Percentiles rank a stretch among this genome's conserved stretches.
phyloP scores from a whole-genome alignment of 768 basidiomycete genomes.

The Lentinula sp. region DNA sequence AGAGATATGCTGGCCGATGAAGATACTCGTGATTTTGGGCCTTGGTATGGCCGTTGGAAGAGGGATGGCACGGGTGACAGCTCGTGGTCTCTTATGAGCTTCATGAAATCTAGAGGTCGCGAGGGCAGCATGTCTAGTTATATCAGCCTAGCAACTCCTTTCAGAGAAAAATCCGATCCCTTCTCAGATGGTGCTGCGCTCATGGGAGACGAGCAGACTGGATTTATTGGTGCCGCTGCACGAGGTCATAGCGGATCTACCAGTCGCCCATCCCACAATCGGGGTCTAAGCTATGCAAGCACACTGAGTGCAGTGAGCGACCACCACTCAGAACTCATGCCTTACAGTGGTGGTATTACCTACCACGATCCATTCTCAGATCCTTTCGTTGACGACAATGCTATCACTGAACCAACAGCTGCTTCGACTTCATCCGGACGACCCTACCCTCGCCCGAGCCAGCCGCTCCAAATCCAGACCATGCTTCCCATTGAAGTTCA shows the following conservation, averaged over 20 bases:
- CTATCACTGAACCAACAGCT: slow-evolving; percentile 24
- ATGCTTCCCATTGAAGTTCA: slow-evolving; percentile 13
- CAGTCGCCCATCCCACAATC: slow-evolving; percentile 18
- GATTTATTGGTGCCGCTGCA: slow-evolving; percentile 18
- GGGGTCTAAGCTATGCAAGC: slow-evolving; percentile 34
- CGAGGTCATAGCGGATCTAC: slow-evolving; percentile 8
- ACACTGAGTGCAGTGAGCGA: slow-evolving; percentile 30
- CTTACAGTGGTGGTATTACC: neutral
- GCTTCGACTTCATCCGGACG: slow-evolving; percentile 18
- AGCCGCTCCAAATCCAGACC: slow-evolving; percentile 7
- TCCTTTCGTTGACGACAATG: slow-evolving; percentile 30
- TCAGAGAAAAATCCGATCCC: slow-evolving; percentile 44
- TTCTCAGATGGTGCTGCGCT: slow-evolving; percentile 40
- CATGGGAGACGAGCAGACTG: slow-evolving; percentile 27
- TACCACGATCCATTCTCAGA: slow-evolving; percentile 23
- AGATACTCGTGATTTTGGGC: slow-evolving; percentile 48
- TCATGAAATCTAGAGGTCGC: slow-evolving; percentile 33
- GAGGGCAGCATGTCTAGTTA: slow-evolving; percentile 30
- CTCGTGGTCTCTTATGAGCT: slow-evolving; percentile 46
- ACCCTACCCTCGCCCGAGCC: slow-evolving; percentile 1
- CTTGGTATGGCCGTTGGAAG: slow-evolving; percentile 15
- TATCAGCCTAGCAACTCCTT: slow-evolving; percentile 20
- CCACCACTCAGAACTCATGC: slow-evolving; percentile 26
- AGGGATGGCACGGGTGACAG: slow-evolving; percentile 40
- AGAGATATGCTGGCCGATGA: slow-evolving; percentile 78